These are phyloP conservation scores for Sideroxylon spinosum DNA, from an alignment of 179 eudicot genomes.

Conservation along the genomic window DNA sequence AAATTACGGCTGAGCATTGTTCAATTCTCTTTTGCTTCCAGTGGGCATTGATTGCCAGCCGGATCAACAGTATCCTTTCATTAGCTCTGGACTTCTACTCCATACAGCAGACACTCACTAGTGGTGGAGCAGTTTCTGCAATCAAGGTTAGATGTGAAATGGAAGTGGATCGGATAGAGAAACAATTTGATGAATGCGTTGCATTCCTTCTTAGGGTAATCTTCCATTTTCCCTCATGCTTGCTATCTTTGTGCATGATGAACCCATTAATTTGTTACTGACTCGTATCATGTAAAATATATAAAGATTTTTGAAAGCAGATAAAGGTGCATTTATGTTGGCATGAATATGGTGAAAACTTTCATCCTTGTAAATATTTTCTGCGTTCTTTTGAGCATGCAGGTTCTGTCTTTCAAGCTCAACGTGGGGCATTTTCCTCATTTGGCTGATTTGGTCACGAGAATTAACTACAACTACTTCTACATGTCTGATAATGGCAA, in stretches of 20 bases:
- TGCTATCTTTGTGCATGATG: background rate
- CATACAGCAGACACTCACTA: conserved; percentile 63
- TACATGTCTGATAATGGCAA: conserved; percentile 83
- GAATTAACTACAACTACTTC: conserved; percentile 88
- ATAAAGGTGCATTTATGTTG: background rate
- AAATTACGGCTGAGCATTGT: background rate
- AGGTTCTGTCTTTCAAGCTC: conserved; percentile 93
- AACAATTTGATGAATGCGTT: conserved; percentile 95
- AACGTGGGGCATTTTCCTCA: conserved; percentile 95
- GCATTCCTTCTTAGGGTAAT: conserved; percentile 93
- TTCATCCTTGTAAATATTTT: background rate
- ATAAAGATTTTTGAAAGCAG: background rate
- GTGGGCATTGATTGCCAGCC: conserved; percentile 94
- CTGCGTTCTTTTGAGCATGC: conserved; percentile 20
- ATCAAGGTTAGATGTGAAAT: conserved; percentile 82
- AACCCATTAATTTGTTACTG: background rate
- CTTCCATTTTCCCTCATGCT: conserved; percentile 14
- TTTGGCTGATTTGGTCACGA: conserved; percentile 84
- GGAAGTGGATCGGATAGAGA: conserved; percentile 89
- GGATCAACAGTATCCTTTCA: conserved; percentile 86
- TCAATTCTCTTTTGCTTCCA: conserved; percentile 24
- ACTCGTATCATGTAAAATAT: background rate
- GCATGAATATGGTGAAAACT: background rate
- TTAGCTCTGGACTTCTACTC: conserved; percentile 85
- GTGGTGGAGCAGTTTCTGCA: conserved; percentile 72